Evolutionary conservation across 768 basidiomycete genomes (phyloP).

Genomic region (Mycena maculata): DNA sequence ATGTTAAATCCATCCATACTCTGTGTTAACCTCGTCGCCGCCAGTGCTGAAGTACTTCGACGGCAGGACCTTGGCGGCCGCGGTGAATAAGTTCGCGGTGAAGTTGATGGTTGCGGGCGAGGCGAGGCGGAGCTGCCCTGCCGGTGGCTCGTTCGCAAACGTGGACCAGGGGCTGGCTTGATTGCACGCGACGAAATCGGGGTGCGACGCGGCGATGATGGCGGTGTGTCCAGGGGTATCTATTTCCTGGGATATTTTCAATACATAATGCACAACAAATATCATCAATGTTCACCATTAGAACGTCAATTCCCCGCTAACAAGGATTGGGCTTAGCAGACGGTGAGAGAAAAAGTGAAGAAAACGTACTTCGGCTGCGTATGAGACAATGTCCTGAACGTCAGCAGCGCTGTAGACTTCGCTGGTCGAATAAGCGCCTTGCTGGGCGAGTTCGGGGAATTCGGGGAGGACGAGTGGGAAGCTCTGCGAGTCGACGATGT

Average conservation of each 20-base stretch:
- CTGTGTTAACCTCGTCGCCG: constrained; percentile 82
- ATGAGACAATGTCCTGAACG: constrained; percentile 67
- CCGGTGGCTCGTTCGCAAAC: constrained; percentile 81
- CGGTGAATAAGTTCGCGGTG: constrained; percentile 61
- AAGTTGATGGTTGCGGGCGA: constrained; percentile 70
- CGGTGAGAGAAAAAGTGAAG: constrained; percentile 44
- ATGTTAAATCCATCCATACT: constrained; percentile 24
- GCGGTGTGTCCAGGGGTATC: constrained; percentile 89
- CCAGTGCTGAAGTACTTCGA: constrained; percentile 81
- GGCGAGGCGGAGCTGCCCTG: constrained; percentile 85
- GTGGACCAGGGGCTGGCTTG: constrained; percentile 65
- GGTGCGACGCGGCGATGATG: constrained; percentile 70
- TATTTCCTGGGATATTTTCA: constrained; percentile 70
- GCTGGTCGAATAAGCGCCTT: constrained; percentile 73
- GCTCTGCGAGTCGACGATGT: constrained; percentile 82
- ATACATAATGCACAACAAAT: too few relatives aligned
- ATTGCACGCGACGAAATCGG: constrained; percentile 79
- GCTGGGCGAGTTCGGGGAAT: constrained; percentile 69
- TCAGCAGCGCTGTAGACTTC: constrained; percentile 67
- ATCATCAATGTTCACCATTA: constrained; percentile 60
- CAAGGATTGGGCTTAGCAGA: background rate
- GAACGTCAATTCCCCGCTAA: constrained; percentile 78
- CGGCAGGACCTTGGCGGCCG: constrained; percentile 63
- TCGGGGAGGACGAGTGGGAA: constrained; percentile 75
- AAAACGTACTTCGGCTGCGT: constrained; percentile 71